Evolutionary conservation across 768 basidiomycete genomes (phyloP), one percentile per base, ranked within the genome.

Genomic region (Neoboletus subvelutipes): DNA sequence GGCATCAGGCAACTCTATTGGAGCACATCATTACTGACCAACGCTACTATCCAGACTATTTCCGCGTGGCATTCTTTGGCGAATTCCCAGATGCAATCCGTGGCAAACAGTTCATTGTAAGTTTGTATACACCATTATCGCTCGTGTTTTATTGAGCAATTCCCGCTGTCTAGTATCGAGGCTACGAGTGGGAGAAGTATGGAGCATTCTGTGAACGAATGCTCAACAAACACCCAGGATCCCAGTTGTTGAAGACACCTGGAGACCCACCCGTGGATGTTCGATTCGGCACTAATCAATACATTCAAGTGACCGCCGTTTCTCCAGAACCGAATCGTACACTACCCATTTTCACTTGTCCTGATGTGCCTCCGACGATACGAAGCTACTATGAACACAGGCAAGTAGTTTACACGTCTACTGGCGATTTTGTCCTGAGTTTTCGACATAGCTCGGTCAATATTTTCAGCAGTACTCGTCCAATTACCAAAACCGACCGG

Each of bases 151-250:
- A 34, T 28, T 33, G 20, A 55, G 22, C 34, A 0, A 33, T 45
- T 12, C 62, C 52, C 58, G 50, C 26, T 40, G 48, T 45, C 45
- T 45, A 94, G 92, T 95, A 95, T 71, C 92, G 96, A 45, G 96
- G 94, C 2, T 90, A 86, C 66, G 93, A 94, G 66, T 94, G 91
- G 93, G 95, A 98, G 75, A 94, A 92, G 66, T 93, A 86, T 59
- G 87, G 87, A 8, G 83, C 88, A 3, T 93, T 90, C 76, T 92
- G 92, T 73, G 94, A 98, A 71, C 79, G 90, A 37, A 90, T 97
- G 85, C 83, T 94, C 52, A 88, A 85, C 71, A 96, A 95, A 69
- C 91, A 94, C 72, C 87, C 91, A 4, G 86, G 86, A 22, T 91
- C 94, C 5, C 88, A 88, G 55, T 72, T 97, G 11, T 73, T 96